Evolutionary conservation across 1,284 basidiomycete species (phyloP).

Genomic region (Cryptococcus sp.): DNA sequence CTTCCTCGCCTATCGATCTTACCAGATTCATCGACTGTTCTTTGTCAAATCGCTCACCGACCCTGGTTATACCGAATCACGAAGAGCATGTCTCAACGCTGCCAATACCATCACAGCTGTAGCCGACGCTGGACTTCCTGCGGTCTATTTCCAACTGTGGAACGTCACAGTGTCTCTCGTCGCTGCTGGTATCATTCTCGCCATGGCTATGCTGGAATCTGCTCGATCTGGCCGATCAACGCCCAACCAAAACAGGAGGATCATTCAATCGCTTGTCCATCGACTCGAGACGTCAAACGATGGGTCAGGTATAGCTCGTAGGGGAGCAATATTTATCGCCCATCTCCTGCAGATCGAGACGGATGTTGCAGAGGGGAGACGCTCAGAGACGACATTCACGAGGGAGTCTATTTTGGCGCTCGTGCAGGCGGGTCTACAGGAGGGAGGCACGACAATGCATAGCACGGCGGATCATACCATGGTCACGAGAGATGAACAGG

Average conservation of each 20-base stretch:
- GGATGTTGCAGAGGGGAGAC: neutral
- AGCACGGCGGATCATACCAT: neutral
- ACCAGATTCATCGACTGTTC: slow-evolving; percentile 5
- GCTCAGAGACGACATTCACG: neutral
- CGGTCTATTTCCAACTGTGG: slow-evolving; percentile 2
- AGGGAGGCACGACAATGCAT: no score
- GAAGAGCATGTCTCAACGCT: neutral
- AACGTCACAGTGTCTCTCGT: slow-evolving; percentile 4
- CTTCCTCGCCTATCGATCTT: slow-evolving; percentile 5
- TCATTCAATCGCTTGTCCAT: neutral
- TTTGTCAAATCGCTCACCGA: slow-evolving; percentile 4
- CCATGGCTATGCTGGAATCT: neutral
- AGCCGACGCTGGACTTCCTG: neutral
- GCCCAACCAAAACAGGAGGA: neutral
- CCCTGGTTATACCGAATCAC: neutral
- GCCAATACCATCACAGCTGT: slow-evolving; percentile 1
- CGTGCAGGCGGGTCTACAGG: neutral
- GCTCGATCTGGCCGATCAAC: no score
- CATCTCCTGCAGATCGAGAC: neutral
- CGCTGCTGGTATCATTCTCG: slow-evolving; percentile 2
- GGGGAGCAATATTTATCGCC: neutral
- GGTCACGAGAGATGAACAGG: neutral
- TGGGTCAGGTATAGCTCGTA: neutral
- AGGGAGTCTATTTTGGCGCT: neutral
- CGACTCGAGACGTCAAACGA: neutral